phyloP scores from a whole-genome alignment of 78 protist genomes.

The Dictyostelium purpureum region DNA sequence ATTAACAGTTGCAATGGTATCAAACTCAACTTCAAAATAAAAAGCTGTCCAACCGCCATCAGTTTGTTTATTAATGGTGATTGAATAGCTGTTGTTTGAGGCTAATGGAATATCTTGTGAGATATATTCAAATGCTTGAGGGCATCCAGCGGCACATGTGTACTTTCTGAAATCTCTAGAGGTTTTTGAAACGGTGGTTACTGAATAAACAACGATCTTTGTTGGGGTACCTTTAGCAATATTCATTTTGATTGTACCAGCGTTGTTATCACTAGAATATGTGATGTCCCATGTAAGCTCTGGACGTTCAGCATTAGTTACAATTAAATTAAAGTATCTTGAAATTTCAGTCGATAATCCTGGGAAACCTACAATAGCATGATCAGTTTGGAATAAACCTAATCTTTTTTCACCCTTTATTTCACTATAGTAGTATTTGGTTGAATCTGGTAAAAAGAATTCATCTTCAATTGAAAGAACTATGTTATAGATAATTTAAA shows the following conservation, averaged over 20 bases:
- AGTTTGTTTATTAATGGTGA: background rate
- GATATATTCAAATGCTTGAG: background rate
- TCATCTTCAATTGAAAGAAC: slow-evolving; percentile 21
- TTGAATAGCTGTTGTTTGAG: background rate
- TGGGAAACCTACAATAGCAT: background rate
- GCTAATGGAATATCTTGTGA: background rate
- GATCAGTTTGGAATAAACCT: slow-evolving; percentile 32
- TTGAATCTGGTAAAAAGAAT: slow-evolving; percentile 46
- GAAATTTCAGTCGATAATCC: background rate
- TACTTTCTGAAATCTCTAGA: slow-evolving; percentile 35
- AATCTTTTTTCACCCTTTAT: slow-evolving; percentile 9
- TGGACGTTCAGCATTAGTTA: background rate
- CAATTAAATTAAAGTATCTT: background rate
- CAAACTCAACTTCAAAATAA: background rate
- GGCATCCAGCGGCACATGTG: background rate
- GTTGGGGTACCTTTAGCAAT: background rate
- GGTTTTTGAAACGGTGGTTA: background rate
- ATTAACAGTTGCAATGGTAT: no score
- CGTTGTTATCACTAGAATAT: no score
- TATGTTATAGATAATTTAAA: no score
- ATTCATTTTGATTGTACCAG: no score
- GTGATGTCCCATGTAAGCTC: no score
- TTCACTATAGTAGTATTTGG: slow-evolving; percentile 7
- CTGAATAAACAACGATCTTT: background rate
- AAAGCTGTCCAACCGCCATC: slow-evolving; percentile 4